Base-by-base conservation (phyloP, 208 protist species). In the Acanthamoeba lugdunensis region DNA sequence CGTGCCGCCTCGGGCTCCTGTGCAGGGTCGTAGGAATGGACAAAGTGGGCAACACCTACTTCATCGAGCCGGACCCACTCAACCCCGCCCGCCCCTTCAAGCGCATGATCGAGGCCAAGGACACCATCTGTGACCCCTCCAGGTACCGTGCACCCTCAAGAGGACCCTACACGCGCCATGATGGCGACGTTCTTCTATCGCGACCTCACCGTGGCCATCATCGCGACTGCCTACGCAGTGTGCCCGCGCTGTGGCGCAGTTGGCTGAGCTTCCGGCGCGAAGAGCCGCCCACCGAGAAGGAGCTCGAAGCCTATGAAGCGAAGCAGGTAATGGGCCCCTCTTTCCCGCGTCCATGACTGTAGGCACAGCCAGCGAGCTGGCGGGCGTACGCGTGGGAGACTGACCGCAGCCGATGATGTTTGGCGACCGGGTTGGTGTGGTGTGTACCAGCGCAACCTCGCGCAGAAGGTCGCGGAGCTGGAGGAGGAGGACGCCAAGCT, bases 401-500 rank as follows among this genome's bases (percentile, higher is more conserved):
- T 41, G 37, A 41, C 3, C 37, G 37, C 37, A 3, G 37, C 37
- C 37, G 37, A 41, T 41, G 37, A 3, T 41, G n/a, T n/a, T n/a
- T 3, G 37, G 37, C 37, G 37, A 3, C 37, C 37, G 37, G 37
- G 28, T 21, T 8, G 11, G n/a, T 37, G 28, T 73, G 23, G 11
- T n/a, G n/a, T 73, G 52, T 16, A 18, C 52, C n/a, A 77, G 69
- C 69, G 69, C n/a, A 16, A 25, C 21, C 37, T 77, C 5, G 69
- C 69, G 37, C 69, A 77, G 37, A 30, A 41, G 25, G 79, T 87
- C 25, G 79, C 79, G 11, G 79, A 87, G 79, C 52, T 65, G 50
- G 79, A 87, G 79, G 79, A 87, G 50, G 79, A 87, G 45, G 79
- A 87, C 45, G 79, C 79, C 50, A 87, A 87, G 52, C 79, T 87